Conservation (phyloP, 2,329 filamentous ascomycete genomes). For the Apiospora arundinis region DNA sequence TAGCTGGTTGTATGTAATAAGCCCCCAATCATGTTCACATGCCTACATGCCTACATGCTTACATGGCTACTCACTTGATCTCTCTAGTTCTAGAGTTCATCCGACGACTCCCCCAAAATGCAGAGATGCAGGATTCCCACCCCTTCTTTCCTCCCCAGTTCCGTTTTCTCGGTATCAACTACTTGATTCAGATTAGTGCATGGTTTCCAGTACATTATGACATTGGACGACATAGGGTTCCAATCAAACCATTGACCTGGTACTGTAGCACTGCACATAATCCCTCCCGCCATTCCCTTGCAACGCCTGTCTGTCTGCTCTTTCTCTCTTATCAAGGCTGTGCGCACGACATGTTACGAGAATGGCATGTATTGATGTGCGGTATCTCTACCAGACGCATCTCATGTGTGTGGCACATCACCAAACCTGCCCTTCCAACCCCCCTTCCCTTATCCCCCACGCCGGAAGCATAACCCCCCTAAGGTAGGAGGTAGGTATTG, state of each 20-base stretch:
- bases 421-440: neutral
- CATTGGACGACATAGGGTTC: neutral
- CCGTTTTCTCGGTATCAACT: conserved; percentile 8
- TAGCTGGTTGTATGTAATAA: neutral
- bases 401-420: neutral
- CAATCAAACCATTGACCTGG: conserved; percentile 12
- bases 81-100: neutral
- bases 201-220: neutral
- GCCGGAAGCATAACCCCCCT: neutral
- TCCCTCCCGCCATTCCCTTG: neutral
- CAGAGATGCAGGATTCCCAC: neutral
- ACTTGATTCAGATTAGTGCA: neutral
- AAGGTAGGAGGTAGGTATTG: neutral
- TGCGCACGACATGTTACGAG: neutral
- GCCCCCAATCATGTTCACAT: conserved; percentile 1
- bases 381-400: neutral
- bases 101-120: neutral
- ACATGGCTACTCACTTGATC: too few relatives aligned
- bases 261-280: conserved; percentile 7
- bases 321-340: neutral
- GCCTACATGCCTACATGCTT: neutral
- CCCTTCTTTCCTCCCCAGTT: neutral
- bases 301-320: neutral
- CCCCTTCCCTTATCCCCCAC: neutral
- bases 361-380: neutral